Percentiles rank a stretch among this genome's conserved stretches.
phyloP scores from a whole-genome alignment of 345 rosid species.

The Arabidopsis arenosa region DNA sequence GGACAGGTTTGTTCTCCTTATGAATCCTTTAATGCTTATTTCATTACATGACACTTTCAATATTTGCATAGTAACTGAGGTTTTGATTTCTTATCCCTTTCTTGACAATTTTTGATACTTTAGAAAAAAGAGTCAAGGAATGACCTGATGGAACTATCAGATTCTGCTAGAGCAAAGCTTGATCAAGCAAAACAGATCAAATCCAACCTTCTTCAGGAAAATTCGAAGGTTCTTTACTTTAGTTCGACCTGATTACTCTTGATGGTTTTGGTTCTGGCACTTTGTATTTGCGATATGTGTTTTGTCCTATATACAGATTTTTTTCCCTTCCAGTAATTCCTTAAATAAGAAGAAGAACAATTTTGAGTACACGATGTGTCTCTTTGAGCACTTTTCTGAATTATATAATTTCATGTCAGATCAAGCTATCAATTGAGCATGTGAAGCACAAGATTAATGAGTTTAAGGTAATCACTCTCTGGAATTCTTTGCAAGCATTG shows the following conservation, averaged over 20 bases:
- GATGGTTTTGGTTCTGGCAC: conserved; percentile 31
- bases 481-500: conserved; percentile 15
- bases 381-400: conserved; percentile 11
- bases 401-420: conserved; percentile 50
- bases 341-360: neutral
- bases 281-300: neutral
- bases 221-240: conserved; percentile 57
- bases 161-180: conserved; percentile 60
- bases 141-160: conserved; percentile 48
- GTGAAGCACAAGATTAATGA: conserved; percentile 54
- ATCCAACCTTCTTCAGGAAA: conserved; percentile 52
- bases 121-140: conserved; percentile 48
- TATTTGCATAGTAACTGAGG: conserved; percentile 9
- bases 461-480: conserved; percentile 53
- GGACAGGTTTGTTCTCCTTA: conserved; percentile 45
- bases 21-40: conserved; percentile 3
- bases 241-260: too few relatives aligned
- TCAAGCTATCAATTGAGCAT: conserved; percentile 55
- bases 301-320: too few relatives aligned
- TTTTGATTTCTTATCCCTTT: neutral
- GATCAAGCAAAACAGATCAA: conserved; percentile 53
- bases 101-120: conserved; percentile 9
- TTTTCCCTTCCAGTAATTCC: neutral
- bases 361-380: neutral
- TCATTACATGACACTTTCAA: neutral